Conservation (phyloP, 257 asterid species). For the Primulina eburnea region DNA sequence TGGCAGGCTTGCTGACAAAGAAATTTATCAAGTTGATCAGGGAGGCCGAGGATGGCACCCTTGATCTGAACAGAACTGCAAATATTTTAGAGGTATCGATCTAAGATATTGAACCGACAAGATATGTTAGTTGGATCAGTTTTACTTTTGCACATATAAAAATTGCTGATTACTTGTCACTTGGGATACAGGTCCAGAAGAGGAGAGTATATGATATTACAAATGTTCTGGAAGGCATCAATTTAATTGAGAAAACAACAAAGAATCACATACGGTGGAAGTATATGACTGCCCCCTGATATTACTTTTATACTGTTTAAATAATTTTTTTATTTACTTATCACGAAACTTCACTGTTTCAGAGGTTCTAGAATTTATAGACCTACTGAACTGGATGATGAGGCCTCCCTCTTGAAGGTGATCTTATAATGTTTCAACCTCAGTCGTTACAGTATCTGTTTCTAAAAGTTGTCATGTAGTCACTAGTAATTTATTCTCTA, state of each 20-base stretch:
- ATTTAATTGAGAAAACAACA: constrained; percentile 67
- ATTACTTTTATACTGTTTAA: constrained; percentile 16
- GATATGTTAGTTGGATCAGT: background rate
- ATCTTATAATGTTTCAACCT: constrained; percentile 11
- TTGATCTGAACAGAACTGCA: constrained; percentile 76
- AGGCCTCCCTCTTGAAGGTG: constrained; percentile 57
- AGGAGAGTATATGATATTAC: constrained; percentile 90
- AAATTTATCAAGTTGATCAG: constrained; percentile 59
- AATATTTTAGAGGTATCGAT: constrained; percentile 48
- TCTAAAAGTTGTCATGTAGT: too few species aligned
- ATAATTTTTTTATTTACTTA: constrained; percentile 26
- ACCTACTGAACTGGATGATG: constrained; percentile 35
- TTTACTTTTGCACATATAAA: background rate
- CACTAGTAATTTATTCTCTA: too few species aligned
- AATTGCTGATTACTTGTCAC: constrained; percentile 6
- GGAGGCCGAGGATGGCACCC: constrained; percentile 57
- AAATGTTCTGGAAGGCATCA: constrained; percentile 88
- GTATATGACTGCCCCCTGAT: constrained; percentile 31
- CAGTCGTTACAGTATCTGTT: too few species aligned
- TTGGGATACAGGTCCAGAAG: constrained; percentile 64
- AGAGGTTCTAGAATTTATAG: constrained; percentile 48
- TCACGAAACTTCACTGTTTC: constrained; percentile 29
- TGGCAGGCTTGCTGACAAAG: constrained; percentile 73
- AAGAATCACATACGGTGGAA: constrained; percentile 77
- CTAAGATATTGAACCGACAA: too few species aligned